Evolutionary conservation across 2,329 filamentous ascomycete species (phyloP), one percentile per base, ranked within the genome.

Genomic region (Zelopaecilomyces penicillatus): DNA sequence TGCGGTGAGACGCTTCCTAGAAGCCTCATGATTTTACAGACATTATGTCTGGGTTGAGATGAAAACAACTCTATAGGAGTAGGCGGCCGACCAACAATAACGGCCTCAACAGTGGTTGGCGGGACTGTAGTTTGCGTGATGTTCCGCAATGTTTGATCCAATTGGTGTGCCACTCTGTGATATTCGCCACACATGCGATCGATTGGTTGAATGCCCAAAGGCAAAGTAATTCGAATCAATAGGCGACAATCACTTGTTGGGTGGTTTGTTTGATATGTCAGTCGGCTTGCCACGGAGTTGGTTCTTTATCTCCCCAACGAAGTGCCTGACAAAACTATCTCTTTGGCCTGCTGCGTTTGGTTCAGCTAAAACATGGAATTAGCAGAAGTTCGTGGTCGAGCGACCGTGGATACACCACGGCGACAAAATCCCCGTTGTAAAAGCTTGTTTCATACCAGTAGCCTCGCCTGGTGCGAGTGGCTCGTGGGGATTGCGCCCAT

Each of bases 381-480:
- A 26, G 26, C 36, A 38, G 11, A 19, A 19, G 19, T 19, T 19
- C 19, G 19, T 19, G 19, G 19, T 19, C 19, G 19, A 19, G 19
- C 19, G 19, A 19, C 19, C 19, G 19, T 19, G 19, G 19, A 19
- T 19, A 19, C 19, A 19, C 19, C 19, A 19, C 19, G 19, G 19
- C 19, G 19, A 2, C 19, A 19, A 19, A 19, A 19, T 19, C 19
- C 3, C 19, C 19, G 19, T 19, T 19, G 19, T 19, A 7, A 33
- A 33, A 45, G 42, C n/a, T n/a, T 19, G 8, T 37, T 8, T 12
- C 57, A 5, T 60, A 72, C 70, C 67, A 30, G 74, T 75, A 3
- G 75, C 75, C 53, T 78, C 70, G 37, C 75, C 75, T 1, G 65
- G 72, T 0, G 66, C 65, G 7, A 78, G 49, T 5, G 74, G 74